Conservation (phyloP, 495 filamentous ascomycete genomes). For the Haplographium delicatum region DNA sequence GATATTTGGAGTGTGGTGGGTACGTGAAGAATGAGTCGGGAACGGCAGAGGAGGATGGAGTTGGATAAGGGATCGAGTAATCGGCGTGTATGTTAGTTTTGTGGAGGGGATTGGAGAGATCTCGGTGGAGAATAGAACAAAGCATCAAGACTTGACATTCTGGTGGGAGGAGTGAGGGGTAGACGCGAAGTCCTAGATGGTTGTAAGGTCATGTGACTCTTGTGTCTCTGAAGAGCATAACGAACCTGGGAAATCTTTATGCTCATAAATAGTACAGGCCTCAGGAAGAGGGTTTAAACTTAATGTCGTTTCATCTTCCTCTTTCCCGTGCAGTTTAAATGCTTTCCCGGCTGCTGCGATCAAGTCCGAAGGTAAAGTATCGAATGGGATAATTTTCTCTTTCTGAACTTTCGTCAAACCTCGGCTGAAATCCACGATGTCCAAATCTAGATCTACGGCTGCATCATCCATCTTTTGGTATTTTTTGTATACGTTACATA, state of each 20-base stretch:
- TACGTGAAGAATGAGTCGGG: slow-evolving; percentile 43
- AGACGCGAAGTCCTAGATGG: slow-evolving; percentile 60
- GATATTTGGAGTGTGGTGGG: slow-evolving; percentile 30
- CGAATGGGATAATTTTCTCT: slow-evolving; percentile 14
- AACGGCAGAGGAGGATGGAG: background rate
- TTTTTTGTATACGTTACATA: slow-evolving; percentile 61
- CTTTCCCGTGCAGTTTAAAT: slow-evolving; percentile 3
- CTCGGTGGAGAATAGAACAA: slow-evolving; percentile 65
- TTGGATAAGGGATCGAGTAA: slow-evolving; percentile 66
- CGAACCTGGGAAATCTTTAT: slow-evolving; percentile 23
- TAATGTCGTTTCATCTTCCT: background rate
- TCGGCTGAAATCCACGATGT: slow-evolving; percentile 44
- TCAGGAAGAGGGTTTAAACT: background rate
- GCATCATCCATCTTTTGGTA: slow-evolving; percentile 43
- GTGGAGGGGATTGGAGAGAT: slow-evolving; percentile 68
- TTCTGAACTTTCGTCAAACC: slow-evolving; percentile 19
- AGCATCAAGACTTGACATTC: slow-evolving; percentile 65
- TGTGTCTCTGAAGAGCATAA: background rate
- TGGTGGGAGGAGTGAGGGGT: slow-evolving; percentile 67
- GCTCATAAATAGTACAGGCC: slow-evolving; percentile 22
- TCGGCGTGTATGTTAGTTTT: slow-evolving; percentile 86
- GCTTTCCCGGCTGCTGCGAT: slow-evolving; percentile 11
- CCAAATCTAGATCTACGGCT: slow-evolving; percentile 40
- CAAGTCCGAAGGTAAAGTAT: slow-evolving; percentile 13
- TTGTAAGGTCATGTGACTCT: background rate